Percentiles rank a stretch among this genome's conserved stretches.
Conservation (phyloP, 148 eudicot genomes). For the Gaultheria prostrata region DNA sequence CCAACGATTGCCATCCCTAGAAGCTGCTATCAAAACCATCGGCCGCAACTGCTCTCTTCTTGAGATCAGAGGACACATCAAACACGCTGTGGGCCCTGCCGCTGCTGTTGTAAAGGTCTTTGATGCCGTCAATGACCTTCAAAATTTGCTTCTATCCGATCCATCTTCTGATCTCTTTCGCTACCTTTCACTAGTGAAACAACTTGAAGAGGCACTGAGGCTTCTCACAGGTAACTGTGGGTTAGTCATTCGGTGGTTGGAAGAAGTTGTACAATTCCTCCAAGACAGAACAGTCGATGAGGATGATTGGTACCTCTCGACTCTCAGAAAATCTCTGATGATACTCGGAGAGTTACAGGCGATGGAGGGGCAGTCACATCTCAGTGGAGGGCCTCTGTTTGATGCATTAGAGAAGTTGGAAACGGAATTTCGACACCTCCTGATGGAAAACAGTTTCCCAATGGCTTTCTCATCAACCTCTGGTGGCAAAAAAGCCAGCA, state of each 20-base stretch:
- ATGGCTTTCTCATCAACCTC: conserved; percentile 10
- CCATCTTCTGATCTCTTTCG: conserved; percentile 30
- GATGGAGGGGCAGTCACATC: conserved; percentile 33
- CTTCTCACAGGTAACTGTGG: conserved; percentile 55
- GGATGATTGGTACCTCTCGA: conserved; percentile 34
- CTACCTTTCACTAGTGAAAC: conserved; percentile 44
- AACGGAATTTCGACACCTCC: conserved; percentile 36
- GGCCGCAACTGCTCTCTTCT: conserved; percentile 33
- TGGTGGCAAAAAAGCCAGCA: background rate
- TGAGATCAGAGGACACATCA: conserved; percentile 39
- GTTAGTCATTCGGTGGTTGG: conserved; percentile 65
- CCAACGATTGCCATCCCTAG: conserved; percentile 31
- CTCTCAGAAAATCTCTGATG: conserved; percentile 39
- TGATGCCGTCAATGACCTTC: conserved; percentile 45
- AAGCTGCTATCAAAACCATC: conserved; percentile 30
- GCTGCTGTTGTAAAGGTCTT: conserved; percentile 49
- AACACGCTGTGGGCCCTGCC: conserved; percentile 58
- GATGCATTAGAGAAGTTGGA: conserved; percentile 51
- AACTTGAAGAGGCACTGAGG: conserved; percentile 58
- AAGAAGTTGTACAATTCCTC: conserved; percentile 46
- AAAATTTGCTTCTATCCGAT: conserved; percentile 29
- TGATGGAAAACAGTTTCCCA: conserved; percentile 34
- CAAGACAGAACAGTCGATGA: conserved; percentile 29
- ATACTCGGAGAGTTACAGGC: conserved; percentile 51
- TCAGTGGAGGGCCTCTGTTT: conserved; percentile 43